Evolutionary conservation across 352 stramenopile genomes (phyloP).

Genomic region (Blastocystis sp.): DNA sequence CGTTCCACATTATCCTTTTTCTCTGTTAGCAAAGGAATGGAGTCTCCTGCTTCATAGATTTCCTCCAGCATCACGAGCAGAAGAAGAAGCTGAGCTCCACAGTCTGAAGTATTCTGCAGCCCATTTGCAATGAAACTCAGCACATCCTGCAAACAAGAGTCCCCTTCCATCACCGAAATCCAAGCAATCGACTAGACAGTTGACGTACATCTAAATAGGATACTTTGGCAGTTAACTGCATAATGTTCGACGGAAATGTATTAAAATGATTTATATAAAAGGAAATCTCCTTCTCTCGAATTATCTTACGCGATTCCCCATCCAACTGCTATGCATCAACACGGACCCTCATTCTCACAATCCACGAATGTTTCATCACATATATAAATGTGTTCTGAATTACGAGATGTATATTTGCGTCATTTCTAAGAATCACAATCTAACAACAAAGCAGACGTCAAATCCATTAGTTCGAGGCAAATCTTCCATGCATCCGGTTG

Average conservation of each 20-base stretch:
- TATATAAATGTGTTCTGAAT: slow-evolving; percentile 61
- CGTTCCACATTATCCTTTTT: background rate
- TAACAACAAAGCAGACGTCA: background rate
- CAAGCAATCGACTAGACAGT: slow-evolving; percentile 46
- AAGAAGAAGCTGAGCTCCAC: background rate
- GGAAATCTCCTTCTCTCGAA: slow-evolving; percentile 53
- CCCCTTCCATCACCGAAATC: slow-evolving; percentile 50
- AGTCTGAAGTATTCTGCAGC: slow-evolving; percentile 17
- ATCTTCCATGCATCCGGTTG: slow-evolving; percentile 28
- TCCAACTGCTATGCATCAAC: background rate
- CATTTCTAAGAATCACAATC: background rate
- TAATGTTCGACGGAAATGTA: background rate
- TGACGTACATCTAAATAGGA: background rate
- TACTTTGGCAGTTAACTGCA: slow-evolving; percentile 35
- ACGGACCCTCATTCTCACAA: background rate
- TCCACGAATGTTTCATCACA: slow-evolving; percentile 38
- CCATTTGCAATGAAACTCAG: slow-evolving; percentile 6
- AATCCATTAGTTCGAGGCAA: slow-evolving; percentile 41
- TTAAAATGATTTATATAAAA: slow-evolving; percentile 46
- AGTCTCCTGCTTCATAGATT: slow-evolving; percentile 24
- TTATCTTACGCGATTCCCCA: background rate
- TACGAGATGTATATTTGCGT: slow-evolving; percentile 18
- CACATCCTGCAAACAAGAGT: background rate
- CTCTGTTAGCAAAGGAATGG: slow-evolving; percentile 54
- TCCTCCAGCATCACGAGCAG: slow-evolving; percentile 46